phyloP scores from a whole-genome alignment of 306 rosid genomes.

The Glycyrrhiza uralensis region DNA sequence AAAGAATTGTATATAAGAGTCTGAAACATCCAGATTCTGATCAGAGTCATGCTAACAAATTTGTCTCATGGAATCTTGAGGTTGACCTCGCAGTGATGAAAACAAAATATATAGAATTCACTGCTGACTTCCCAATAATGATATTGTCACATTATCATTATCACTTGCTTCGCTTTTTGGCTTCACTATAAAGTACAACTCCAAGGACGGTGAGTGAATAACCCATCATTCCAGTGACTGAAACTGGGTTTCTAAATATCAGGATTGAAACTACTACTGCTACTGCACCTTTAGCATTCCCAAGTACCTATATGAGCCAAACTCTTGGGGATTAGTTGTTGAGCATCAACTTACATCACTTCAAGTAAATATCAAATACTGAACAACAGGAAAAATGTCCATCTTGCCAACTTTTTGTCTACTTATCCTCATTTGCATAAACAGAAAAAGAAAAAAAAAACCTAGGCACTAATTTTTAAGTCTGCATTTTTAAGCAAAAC shows the following conservation, averaged over 20 bases:
- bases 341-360: not conserved
- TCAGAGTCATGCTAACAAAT: conserved; percentile 33
- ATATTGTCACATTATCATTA: not conserved
- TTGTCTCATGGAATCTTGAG: conserved; percentile 38
- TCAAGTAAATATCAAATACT: not conserved
- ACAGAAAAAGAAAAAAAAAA: not conserved
- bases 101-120: conserved; percentile 37
- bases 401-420: not conserved
- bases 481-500: not conserved
- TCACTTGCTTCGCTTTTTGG: conserved; percentile 98
- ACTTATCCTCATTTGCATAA: not conserved
- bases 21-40: conserved; percentile 41
- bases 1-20: conserved; percentile 31
- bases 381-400: not conserved
- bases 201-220: conserved; percentile 88
- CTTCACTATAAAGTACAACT: conserved; percentile 93
- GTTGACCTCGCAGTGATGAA: conserved; percentile 28
- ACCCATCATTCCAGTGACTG: conserved; percentile 98
- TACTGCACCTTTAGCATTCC: conserved; percentile 99
- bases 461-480: not conserved
- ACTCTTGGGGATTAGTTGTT: conserved; percentile 13
- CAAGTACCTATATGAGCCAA: conserved; percentile 76
- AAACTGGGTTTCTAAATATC: conserved; percentile 93
- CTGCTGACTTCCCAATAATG: conserved; percentile 26
- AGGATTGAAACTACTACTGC: conserved; percentile 97